A percentile compares a stretch with the other conserved stretches of the same genome.
These are phyloP conservation scores for Coix lacrymajobi DNA, from an alignment of 176 grass and related monocot genomes.

Conservation along the genomic window DNA sequence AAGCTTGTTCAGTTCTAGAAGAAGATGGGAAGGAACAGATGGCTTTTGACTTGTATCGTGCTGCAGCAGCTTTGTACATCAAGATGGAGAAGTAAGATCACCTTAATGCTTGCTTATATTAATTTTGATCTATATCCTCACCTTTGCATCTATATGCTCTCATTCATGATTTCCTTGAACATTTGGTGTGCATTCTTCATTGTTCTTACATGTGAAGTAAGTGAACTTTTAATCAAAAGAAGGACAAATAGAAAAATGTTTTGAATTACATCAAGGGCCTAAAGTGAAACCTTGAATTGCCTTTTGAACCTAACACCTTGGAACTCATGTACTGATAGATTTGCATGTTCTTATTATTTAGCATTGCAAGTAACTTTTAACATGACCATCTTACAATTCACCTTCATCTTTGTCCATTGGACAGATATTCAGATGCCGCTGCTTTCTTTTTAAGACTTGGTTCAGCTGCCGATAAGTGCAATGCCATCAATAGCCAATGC, in stretches of 20 bases:
- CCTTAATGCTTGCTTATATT: neutral
- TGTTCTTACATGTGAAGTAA: neutral
- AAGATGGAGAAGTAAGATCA: slow-evolving; percentile 74
- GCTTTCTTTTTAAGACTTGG: slow-evolving; percentile 78
- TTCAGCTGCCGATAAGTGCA: slow-evolving; percentile 88
- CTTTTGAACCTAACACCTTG: neutral
- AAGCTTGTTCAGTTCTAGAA: slow-evolving; percentile 76
- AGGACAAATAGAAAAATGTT: neutral
- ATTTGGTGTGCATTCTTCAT: neutral
- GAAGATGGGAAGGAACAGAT: slow-evolving; percentile 98
- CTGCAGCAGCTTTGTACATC: slow-evolving; percentile 59
- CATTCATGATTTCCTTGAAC: neutral
- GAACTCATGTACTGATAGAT: neutral
- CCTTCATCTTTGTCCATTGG: slow-evolving; percentile 1
- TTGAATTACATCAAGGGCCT: neutral
- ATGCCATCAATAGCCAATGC: slow-evolving; percentile 97
- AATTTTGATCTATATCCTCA: neutral
- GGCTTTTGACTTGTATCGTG: slow-evolving; percentile 93
- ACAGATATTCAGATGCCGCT: slow-evolving; percentile 83
- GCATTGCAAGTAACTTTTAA: neutral
- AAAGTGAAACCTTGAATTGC: neutral
- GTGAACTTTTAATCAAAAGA: neutral
- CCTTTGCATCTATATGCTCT: neutral
- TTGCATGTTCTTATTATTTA: neutral
- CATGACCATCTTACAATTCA: neutral